phyloP scores from a whole-genome alignment of 139 green algal species.

The Mesotaenium endlicherianum region DNA sequence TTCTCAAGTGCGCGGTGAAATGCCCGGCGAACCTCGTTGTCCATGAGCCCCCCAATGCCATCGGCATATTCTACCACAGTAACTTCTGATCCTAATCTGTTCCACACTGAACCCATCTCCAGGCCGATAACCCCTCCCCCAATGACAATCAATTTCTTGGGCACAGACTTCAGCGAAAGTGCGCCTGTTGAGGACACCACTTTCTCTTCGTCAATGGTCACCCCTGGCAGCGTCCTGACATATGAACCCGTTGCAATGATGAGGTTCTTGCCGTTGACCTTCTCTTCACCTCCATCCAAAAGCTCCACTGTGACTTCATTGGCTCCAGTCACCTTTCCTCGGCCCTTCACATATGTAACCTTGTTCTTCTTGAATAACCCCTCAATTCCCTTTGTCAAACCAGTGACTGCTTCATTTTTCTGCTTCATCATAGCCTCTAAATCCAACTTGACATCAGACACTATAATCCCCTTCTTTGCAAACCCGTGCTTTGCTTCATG shows the following conservation, averaged over 20 bases:
- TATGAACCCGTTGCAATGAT: conserved; percentile 95
- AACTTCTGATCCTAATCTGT: conserved; percentile 84
- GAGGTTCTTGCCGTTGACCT: conserved; percentile 82
- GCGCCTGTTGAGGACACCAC: conserved; percentile 97
- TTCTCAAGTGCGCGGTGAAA: conserved; percentile 93
- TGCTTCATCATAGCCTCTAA: conserved; percentile 88
- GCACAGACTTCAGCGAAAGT: conserved; percentile 81
- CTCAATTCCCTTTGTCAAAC: conserved; percentile 96
- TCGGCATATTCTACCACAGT: conserved; percentile 95
- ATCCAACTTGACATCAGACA: conserved; percentile 71
- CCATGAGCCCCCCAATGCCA: conserved; percentile 88
- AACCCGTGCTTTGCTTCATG: conserved; percentile 83
- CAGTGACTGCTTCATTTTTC: conserved; percentile 84
- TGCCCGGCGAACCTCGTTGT: conserved; percentile 73
- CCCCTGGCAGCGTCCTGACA: conserved; percentile 75
- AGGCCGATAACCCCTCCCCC: conserved; percentile 94
- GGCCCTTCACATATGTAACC: conserved; percentile 91
- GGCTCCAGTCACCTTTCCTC: conserved; percentile 73
- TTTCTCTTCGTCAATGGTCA: conserved; percentile 92
- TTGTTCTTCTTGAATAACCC: conserved; percentile 99
- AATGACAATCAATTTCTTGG: conserved; percentile 92
- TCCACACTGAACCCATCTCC: conserved; percentile 96
- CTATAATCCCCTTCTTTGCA: conserved; percentile 76
- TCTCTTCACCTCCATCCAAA: conserved; percentile 65
- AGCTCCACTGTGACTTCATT: conserved; percentile 82